Conservation (phyloP, 2,329 filamentous ascomycete species). For the Aspergillus ochraceoroseus region DNA sequence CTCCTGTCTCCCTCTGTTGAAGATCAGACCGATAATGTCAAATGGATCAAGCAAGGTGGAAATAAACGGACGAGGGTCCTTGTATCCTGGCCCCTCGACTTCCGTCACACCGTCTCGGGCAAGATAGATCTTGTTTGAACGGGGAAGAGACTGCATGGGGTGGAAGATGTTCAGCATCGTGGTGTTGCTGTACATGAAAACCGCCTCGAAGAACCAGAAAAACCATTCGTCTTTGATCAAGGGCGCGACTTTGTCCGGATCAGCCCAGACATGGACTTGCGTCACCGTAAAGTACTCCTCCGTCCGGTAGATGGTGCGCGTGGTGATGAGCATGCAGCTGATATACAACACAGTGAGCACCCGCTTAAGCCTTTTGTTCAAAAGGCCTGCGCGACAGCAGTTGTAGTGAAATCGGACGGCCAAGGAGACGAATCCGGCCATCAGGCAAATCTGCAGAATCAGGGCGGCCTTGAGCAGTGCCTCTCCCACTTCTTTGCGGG, state of each 20-base stretch:
- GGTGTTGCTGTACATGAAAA: constrained; percentile 51
- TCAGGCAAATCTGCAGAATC: constrained; percentile 49
- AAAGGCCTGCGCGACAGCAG: constrained; percentile 36
- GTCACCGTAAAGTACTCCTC: constrained; percentile 46
- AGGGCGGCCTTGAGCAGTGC: constrained; percentile 49
- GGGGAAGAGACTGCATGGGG: constrained; percentile 49
- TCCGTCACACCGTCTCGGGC: constrained; percentile 51
- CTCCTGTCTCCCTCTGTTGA: constrained; percentile 33
- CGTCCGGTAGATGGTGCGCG: constrained; percentile 48
- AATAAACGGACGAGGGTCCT: constrained; percentile 45
- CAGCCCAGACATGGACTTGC: constrained; percentile 33
- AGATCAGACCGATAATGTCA: constrained; percentile 39
- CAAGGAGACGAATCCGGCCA: constrained; percentile 48
- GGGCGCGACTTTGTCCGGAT: constrained; percentile 30
- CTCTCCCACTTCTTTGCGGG: constrained; percentile 41
- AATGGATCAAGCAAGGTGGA: constrained; percentile 45
- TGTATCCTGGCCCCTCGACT: constrained; percentile 47
- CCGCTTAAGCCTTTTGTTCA: constrained; percentile 43
- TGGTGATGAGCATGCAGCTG: constrained; percentile 43
- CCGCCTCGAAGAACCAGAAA: constrained; percentile 53
- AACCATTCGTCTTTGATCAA: constrained; percentile 46
- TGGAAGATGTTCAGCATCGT: constrained; percentile 51
- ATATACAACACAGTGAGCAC: constrained; percentile 45
- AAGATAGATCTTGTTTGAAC: constrained; percentile 49
- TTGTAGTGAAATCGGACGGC: constrained; percentile 46